Conservation (phyloP, 116 monocot species). For the Trichopus zeylanicus region DNA sequence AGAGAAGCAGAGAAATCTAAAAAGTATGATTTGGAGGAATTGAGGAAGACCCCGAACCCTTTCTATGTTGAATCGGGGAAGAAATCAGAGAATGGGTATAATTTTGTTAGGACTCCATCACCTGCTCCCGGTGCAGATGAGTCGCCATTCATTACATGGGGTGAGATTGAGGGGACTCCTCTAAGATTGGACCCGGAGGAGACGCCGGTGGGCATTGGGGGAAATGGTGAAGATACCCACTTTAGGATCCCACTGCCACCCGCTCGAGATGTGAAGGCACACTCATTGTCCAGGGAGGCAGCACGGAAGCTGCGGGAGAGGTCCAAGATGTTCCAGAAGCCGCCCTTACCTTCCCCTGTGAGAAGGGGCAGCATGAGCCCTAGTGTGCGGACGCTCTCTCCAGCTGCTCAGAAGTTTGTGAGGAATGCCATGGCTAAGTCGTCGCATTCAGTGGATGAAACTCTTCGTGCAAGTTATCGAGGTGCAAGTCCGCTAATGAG, state of each 20-base stretch:
- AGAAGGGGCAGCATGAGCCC: slow-evolving; percentile 82
- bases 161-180: slow-evolving; percentile 95
- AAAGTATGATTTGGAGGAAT: slow-evolving; percentile 87
- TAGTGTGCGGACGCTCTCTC: slow-evolving; percentile 60
- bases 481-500: slow-evolving; percentile 43
- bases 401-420: slow-evolving; percentile 91
- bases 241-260: slow-evolving; percentile 76
- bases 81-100: slow-evolving; percentile 77
- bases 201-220: slow-evolving; percentile 23
- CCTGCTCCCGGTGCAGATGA: slow-evolving; percentile 82
- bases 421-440: slow-evolving; percentile 91
- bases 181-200: slow-evolving; percentile 81
- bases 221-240: slow-evolving; percentile 52
- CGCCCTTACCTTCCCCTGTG: slow-evolving; percentile 74
- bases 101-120: slow-evolving; percentile 80
- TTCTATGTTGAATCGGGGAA: slow-evolving; percentile 68
- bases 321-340: slow-evolving; percentile 68
- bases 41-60: slow-evolving; percentile 77
- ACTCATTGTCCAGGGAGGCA: slow-evolving; percentile 82
- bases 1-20: slow-evolving; percentile 49
- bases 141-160: slow-evolving; percentile 97
- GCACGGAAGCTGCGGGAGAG: slow-evolving; percentile 68
- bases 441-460: slow-evolving; percentile 69
- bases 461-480: slow-evolving; percentile 84
- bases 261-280: slow-evolving; percentile 77